Base-by-base conservation (phyloP, 345 rosid species). In the Brassica nigra region DNA sequence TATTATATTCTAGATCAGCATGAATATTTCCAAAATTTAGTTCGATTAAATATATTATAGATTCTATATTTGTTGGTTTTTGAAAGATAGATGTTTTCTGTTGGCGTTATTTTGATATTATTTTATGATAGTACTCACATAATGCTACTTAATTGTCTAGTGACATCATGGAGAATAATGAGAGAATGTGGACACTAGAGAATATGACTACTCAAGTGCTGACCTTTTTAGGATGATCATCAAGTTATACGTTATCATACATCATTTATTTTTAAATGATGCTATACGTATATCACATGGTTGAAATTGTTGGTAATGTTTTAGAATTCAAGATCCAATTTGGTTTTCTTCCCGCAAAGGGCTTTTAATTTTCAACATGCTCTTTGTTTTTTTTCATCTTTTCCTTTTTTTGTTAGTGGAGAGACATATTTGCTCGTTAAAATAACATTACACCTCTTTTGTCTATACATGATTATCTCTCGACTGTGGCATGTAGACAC, bases 161-260 rank as follows among this genome's bases (percentile, higher is more conserved):
- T 76, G 76, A 76, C 76, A 80, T 76, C 73, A 80, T 76, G 77
- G 68, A 70, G 77, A 76, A 80, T 80, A 80, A 80, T 76, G 83
- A 80, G 77, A 80, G 80, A 65, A 64, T 80, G 76, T 80, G 76
- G 83, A 70, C 80, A 76, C 80, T 71, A 70, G 83, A 71, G 80
- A 80, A 76, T 76, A 80, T 55, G 66, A 71, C 80, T 76, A 80
- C 83, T 75, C 76, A 57, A 76, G 80, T 75, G 83, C 73, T 64
- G 49, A 55, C 29, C 76, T 75, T 75, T 80, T 80, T 80, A 63
- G 55, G 73, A 75, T 70, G 52, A 64, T 64, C 73, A 75, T 47
- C 54, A 63, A 55, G 14, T 68, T 36, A 36, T 37, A 62, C 57
- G 28, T 10, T 47, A 47, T 34, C 63, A 71, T 72, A 30, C 42